Base-by-base conservation (phyloP, 1,284 basidiomycete species). In the Sphaerobolus stellatus region DNA sequence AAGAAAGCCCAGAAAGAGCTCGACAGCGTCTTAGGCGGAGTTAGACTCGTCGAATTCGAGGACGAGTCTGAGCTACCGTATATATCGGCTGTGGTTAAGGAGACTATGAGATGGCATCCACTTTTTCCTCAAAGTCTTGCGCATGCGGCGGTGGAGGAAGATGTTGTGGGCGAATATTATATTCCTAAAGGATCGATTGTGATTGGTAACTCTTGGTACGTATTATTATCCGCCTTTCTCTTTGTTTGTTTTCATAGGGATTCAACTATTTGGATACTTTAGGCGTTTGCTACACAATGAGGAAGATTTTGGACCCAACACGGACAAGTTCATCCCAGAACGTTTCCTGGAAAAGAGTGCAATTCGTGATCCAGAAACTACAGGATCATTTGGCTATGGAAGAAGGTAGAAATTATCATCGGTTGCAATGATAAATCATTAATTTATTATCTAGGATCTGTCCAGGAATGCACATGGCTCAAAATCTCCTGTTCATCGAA, bases 391-490 rank as follows among this genome's bases (percentile, higher is more conserved):
- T 38, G 36, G 36, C n/a, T 38, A 38, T 38, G 36, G 36, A 38
- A 38, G 36, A 38, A 16, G 36, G 36, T 38, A 38, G 11, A 49
- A n/a, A n/a, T n/a, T n/a, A n/a, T n/a, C n/a, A n/a, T n/a, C n/a
- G n/a, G n/a, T n/a, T n/a, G n/a, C n/a, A 16, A 33, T 34, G 20
- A 8, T 2, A 4, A 5, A 50, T 11, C 20, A 7, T 11, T 38
- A n/a, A n/a, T 34, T 20, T n/a, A 34, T 24, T 18, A 38, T 27
- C n/a, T 14, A 52, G 69, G 18, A 59, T 63, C 31, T 71, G 68
- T 48, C 67, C 69, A 18, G 70, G 70, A 1, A 59, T 62, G 1
- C 62, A 57, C 53, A 56, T 71, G 25, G 70, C 69, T 1, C 61
- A 67, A 25, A 59, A 64, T 16, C 60, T 62, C 2, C 51, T 72